Evolutionary conservation across 1,284 basidiomycete species (phyloP), one percentile per base, ranked within the genome.

Genomic region (Marasmius sp.): DNA sequence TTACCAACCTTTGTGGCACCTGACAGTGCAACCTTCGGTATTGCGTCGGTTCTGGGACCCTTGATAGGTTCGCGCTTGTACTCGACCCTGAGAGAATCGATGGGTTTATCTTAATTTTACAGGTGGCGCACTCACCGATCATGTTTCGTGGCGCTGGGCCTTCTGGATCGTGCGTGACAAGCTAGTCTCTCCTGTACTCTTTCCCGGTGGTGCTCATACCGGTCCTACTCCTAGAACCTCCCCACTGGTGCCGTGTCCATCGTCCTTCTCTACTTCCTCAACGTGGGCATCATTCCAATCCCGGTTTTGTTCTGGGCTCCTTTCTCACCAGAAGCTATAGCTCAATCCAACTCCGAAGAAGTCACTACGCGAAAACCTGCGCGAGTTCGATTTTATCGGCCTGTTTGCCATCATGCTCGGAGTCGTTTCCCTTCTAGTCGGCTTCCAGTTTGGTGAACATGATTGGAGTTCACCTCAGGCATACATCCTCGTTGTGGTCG

Each of bases 341-440:
- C 77, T 89, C 48, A 85, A 87, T 60, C 79, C 80, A 1, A 76
- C 77, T 58, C 65, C 73, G 34, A 74, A 76, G 20, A 74, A 77
- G 62, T 70, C 79, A 0, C 68, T 81, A 47, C 69, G 70, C 14
- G 66, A 82, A 53, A 78, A 82, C 59, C 66, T 77, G 50, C 61
- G 63, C 12, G 76, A 81, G 48, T 85, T 87, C 66, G 85, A 87
- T 68, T 85, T 84, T 64, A 12, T 81, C 53, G 85, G 85, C 4
- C 74, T 85, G 0, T 50, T 76, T 36, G 73, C 87, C 39, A 74
- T 89, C 65, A 79, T 89, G 63, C 69, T 73, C 1, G 82, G 82
- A 0, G 80, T 84, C n/a, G 79, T 85, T 16, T 79, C 83, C 53
- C 71, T 89, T 34, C 78, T 90, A 36, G 76, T 89, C 27, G 88